Conservation (phyloP, 495 filamentous ascomycete species). For the Immersiella caudata region DNA sequence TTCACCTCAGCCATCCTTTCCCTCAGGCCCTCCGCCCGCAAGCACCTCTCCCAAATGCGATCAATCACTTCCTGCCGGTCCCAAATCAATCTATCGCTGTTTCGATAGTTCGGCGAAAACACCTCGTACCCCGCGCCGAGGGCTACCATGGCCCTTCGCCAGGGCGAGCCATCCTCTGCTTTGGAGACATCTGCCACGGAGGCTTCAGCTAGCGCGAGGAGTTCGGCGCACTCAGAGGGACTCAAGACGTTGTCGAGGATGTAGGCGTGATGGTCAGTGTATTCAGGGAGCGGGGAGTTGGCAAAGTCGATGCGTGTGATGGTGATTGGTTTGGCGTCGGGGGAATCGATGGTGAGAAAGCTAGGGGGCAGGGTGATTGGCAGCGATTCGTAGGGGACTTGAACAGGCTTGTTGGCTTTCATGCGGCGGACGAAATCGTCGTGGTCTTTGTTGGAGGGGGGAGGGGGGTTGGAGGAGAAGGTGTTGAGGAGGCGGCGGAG, state of each 20-base stretch:
- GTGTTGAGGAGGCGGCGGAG: neutral
- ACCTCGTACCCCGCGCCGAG: constrained; percentile 63
- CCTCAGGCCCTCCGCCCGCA: constrained; percentile 33
- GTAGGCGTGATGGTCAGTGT: constrained; percentile 58
- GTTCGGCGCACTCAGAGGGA: constrained; percentile 59
- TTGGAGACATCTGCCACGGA: constrained; percentile 37
- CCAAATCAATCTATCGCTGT: constrained; percentile 76
- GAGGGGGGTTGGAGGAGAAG: neutral
- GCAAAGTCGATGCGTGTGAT: constrained; percentile 51
- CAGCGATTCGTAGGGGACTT: constrained; percentile 37
- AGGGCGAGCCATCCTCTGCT: constrained; percentile 35
- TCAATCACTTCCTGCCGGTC: constrained; percentile 64
- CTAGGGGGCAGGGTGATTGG: constrained; percentile 35
- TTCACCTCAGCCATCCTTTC: constrained; percentile 32
- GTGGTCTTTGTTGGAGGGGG: neutral
- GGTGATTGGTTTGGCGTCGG: constrained; percentile 31
- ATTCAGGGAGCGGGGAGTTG: constrained; percentile 50
- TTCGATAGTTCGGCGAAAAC: constrained; percentile 58
- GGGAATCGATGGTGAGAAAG: constrained; percentile 34
- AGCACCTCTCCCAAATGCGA: constrained; percentile 60
- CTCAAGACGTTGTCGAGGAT: constrained; percentile 68
- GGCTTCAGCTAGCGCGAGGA: constrained; percentile 60
- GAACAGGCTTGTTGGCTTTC: constrained; percentile 21
- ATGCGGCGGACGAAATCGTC: neutral
- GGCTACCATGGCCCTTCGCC: constrained; percentile 72